Conservation (phyloP, 2,329 filamentous ascomycete species). For the Arthrobotrys conoides region DNA sequence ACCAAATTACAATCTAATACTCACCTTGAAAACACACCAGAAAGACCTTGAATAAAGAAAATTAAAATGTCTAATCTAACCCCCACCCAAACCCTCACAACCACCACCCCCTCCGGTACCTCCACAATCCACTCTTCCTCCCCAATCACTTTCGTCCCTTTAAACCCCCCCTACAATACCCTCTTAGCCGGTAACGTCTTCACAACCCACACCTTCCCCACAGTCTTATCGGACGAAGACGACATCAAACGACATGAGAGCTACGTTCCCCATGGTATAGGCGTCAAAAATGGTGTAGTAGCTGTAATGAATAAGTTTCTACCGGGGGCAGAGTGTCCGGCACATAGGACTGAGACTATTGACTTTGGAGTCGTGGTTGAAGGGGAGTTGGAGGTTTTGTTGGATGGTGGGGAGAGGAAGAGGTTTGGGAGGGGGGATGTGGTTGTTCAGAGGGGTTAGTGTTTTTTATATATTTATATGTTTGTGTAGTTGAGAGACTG, state of each 20-base stretch:
- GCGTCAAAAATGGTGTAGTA: constrained; percentile 66
- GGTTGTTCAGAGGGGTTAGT: constrained; percentile 71
- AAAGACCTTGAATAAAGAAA: constrained; percentile 3
- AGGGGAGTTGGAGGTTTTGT: constrained; percentile 71
- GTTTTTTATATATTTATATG: neutral
- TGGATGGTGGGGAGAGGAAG: constrained; percentile 71
- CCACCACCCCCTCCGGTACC: constrained; percentile 14
- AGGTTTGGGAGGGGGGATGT: constrained; percentile 71
- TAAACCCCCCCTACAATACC: constrained; percentile 34
- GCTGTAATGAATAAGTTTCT: constrained; percentile 70
- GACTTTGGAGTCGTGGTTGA: constrained; percentile 73
- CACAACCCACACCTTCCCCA: constrained; percentile 47
- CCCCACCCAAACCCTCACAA: constrained; percentile 49
- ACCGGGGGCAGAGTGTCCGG: constrained; percentile 68
- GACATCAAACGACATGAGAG: constrained; percentile 38
- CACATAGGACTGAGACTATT: constrained; percentile 72
- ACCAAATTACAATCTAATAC: neutral
- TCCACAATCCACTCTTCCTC: constrained; percentile 14
- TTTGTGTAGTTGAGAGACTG: neutral
- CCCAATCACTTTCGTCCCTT: constrained; percentile 11
- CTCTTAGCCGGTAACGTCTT: constrained; percentile 30
- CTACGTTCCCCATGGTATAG: constrained; percentile 38
- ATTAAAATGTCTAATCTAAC: constrained; percentile 24
- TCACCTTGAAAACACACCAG: too few relatives aligned
- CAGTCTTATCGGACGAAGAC: constrained; percentile 19